Evolutionary conservation across 208 protist species (phyloP).

Genomic region (Wallacemonas sp.): DNA sequence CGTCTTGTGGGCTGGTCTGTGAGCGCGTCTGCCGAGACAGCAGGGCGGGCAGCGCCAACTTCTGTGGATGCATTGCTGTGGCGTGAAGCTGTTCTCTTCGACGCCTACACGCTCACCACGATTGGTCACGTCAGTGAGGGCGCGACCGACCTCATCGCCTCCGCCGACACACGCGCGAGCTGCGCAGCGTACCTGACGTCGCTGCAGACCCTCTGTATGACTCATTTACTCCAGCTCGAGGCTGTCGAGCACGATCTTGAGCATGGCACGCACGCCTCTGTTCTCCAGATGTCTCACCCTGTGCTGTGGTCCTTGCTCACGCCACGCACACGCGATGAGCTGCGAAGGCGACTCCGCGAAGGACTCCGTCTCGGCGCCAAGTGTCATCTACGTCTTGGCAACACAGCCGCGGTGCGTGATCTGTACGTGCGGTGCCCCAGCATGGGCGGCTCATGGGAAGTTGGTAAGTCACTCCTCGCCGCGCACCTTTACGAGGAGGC

Average conservation of each 20-base stretch:
- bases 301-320: constrained; percentile 23
- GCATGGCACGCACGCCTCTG: constrained; percentile 18
- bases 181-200: neutral
- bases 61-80: constrained; percentile 39
- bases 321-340: constrained; percentile 27
- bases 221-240: constrained; percentile 22
- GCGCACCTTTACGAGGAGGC: constrained; percentile 44
- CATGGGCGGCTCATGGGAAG: constrained; percentile 73
- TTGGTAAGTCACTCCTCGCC: constrained; percentile 46
- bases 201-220: constrained; percentile 34
- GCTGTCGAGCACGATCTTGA: constrained; percentile 19
- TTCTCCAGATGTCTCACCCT: constrained; percentile 5
- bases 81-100: constrained; percentile 68
- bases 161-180: neutral
- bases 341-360: constrained; percentile 46
- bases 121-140: constrained; percentile 68
- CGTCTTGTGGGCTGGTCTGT: neutral
- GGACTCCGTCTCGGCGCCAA: constrained; percentile 67
- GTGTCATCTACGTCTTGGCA: constrained; percentile 42
- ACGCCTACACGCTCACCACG: constrained; percentile 76
- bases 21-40: neutral
- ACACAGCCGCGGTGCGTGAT: constrained; percentile 31
- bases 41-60: neutral
- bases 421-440: constrained; percentile 41
- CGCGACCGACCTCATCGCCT: constrained; percentile 40